Percentiles rank a stretch among this genome's conserved stretches.
These are phyloP conservation scores for Crassisporium funariophilum DNA, from an alignment of 768 basidiomycete species.

Conservation along the genomic window DNA sequence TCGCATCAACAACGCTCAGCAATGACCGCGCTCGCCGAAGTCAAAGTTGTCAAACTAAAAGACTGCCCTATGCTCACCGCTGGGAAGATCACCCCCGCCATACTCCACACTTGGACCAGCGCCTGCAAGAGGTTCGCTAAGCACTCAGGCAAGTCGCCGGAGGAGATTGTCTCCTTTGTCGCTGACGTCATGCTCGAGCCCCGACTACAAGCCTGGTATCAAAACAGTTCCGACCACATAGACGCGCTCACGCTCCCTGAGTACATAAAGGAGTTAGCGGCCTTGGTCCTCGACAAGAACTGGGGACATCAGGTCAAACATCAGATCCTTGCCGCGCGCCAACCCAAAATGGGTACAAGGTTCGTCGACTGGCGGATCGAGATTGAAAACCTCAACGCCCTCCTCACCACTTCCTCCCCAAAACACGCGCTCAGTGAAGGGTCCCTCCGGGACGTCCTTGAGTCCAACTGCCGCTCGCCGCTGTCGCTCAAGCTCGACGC, in stretches of 20 bases:
- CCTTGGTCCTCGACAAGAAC: slow-evolving; percentile 7
- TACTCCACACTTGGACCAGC: slow-evolving; percentile 15
- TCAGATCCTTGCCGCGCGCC: slow-evolving; percentile 11
- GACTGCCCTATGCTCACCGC: slow-evolving; percentile 21
- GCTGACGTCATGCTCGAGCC: slow-evolving; percentile 21
- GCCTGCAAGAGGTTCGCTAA: slow-evolving; percentile 17
- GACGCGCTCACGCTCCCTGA: slow-evolving; percentile 13
- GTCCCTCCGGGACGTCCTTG: slow-evolving; percentile 9
- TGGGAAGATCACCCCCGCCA: slow-evolving; percentile 10
- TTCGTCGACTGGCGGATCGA: slow-evolving; percentile 22
- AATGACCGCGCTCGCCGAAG: slow-evolving; percentile 11
- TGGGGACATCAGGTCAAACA: slow-evolving; percentile 2
- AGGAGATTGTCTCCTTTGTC: slow-evolving; percentile 15
- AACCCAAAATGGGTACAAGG: slow-evolving; percentile 5
- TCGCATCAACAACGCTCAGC: neutral
- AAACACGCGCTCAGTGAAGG: slow-evolving; percentile 7
- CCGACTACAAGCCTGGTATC: slow-evolving; percentile 12
- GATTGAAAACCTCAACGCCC: slow-evolving; percentile 19
- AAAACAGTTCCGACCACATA: slow-evolving; percentile 10
- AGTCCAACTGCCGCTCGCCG: slow-evolving; percentile 11
- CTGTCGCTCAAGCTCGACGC: slow-evolving; percentile 3
- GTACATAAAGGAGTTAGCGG: slow-evolving; percentile 15
- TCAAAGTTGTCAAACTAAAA: slow-evolving; percentile 12
- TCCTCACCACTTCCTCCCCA: slow-evolving; percentile 10
- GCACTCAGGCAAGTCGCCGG: slow-evolving; percentile 10